Base-by-base conservation (phyloP, 805 yeast genomes). In the Saturnispora saitoi region DNA sequence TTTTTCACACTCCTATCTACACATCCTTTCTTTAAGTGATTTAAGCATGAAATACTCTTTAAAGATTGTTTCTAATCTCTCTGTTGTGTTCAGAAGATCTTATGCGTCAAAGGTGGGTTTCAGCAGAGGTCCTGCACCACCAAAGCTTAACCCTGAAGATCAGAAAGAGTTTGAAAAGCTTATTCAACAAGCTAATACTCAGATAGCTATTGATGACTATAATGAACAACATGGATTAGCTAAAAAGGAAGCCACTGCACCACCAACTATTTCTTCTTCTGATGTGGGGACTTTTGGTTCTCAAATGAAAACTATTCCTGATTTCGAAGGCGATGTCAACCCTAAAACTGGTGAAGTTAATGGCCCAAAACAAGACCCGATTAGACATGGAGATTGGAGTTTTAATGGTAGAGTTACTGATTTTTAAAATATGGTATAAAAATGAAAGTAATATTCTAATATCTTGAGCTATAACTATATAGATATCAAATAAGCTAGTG, bases 311-410 rank as follows among this genome's bases (percentile, higher is more conserved):
- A 82, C 89, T 3, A 82, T 89, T 48, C 95, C 96, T 2, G 99
- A 93, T 60, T 93, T 93, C 62, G 96, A 90, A 66, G 99, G 99
- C 1, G 90, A 89, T 53, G 80, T 75, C 15, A 93, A 93, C 62
- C 99, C 99, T 0, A 76, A 71, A 50, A 93, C 99, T 0, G 99
- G 99, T 3, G 99, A 93, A 67, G 73, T 83, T 20, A 96, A 96
- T 43, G 99, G 99, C 0, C 99, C 99, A 24, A 93, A 93, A 61
- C 98, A 93, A 65, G 97, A 93, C 61, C 99, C 99, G 0, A 72
- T 88, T 54, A 79, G 81, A 58, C 68, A 64, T 48, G 89, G 89
- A 15, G 98, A 90, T 58, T 93, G 95, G 78, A 83, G 96, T 8
- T 93, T 83, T 65, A 91, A 93, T 61, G 99, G 99, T 0, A 78